Evolutionary conservation across 768 basidiomycete genomes (phyloP).

Genomic region (Trametopsis cervina): DNA sequence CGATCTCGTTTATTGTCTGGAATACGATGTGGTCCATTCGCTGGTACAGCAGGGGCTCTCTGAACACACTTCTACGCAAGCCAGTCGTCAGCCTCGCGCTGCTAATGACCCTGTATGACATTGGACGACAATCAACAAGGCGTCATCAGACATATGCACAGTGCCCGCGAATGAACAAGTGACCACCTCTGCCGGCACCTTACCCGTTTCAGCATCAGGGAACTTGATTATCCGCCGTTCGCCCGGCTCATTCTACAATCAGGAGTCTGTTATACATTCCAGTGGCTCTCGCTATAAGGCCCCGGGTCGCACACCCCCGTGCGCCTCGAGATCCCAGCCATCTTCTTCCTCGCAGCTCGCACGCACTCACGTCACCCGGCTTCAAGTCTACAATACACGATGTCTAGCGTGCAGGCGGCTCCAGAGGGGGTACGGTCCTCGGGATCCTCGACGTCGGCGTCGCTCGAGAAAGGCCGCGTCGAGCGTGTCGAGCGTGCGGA

Average conservation of each 20-base stretch:
- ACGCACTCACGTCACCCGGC: too few relatives aligned
- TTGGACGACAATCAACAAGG: too few relatives aligned
- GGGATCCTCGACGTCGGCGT: slow-evolving; percentile 15
- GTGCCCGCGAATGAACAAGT: not conserved
- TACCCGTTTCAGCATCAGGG: not conserved
- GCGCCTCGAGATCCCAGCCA: not conserved
- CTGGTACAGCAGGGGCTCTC: too few relatives aligned
- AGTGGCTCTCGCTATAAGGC: not conserved
- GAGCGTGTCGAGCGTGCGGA: slow-evolving; percentile 13
- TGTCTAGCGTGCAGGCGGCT: not conserved
- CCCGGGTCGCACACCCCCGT: not conserved
- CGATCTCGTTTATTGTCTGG: too few relatives aligned
- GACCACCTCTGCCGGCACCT: not conserved
- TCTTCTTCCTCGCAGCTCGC: not conserved
- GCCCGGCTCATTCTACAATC: not conserved
- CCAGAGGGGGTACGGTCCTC: slow-evolving; percentile 6
- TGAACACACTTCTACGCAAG: too few relatives aligned
- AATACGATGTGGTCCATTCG: too few relatives aligned
- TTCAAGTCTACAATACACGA: not conserved
- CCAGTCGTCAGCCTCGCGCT: too few relatives aligned
- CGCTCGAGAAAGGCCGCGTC: slow-evolving; percentile 23
- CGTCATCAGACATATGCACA: too few relatives aligned
- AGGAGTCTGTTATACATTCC: not conserved
- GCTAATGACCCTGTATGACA: too few relatives aligned
- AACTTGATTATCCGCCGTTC: not conserved